phyloP scores from a whole-genome alignment of 805 yeast species.

The Sugiyamaella chiloensis region DNA sequence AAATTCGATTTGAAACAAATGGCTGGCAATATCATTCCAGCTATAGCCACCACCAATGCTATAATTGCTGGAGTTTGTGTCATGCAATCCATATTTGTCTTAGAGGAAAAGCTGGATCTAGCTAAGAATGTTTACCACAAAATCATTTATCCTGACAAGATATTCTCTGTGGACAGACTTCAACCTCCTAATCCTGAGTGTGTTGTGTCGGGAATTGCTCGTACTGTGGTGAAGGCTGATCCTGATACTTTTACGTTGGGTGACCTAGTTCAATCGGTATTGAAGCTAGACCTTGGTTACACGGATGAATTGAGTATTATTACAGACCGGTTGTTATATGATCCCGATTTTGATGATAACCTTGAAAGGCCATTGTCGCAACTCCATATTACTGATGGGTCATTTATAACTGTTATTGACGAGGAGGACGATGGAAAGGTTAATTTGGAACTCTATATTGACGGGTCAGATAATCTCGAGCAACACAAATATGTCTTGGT shows the following conservation, averaged over 20 bases:
- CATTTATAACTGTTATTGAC: constrained; percentile 68
- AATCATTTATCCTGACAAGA: constrained; percentile 52
- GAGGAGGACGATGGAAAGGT: constrained; percentile 76
- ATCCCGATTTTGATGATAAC: constrained; percentile 86
- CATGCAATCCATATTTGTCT: constrained; percentile 57
- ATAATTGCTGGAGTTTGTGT: constrained; percentile 88
- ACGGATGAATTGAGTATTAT: constrained; percentile 55
- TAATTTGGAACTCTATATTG: constrained; percentile 36
- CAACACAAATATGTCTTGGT: constrained; percentile 2
- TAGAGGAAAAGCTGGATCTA: constrained; percentile 25
- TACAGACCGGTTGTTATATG: constrained; percentile 68
- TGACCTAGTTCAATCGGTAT: constrained; percentile 46
- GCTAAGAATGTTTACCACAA: constrained; percentile 49
- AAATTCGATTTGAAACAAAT: constrained; percentile 86
- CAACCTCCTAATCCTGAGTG: constrained; percentile 69
- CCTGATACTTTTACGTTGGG: constrained; percentile 38
- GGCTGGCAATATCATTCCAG: constrained; percentile 98
- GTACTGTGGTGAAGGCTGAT: constrained; percentile 30
- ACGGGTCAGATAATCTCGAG: constrained; percentile 4
- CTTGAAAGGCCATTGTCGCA: constrained; percentile 44
- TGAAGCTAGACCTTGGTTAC: constrained; percentile 52
- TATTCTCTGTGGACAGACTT: constrained; percentile 61
- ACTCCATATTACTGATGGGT: constrained; percentile 58
- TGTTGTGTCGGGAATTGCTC: constrained; percentile 44
- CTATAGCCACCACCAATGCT: constrained; percentile 97